Conservation (phyloP, 306 rosid genomes). For the Luffa aegyptiaca region DNA sequence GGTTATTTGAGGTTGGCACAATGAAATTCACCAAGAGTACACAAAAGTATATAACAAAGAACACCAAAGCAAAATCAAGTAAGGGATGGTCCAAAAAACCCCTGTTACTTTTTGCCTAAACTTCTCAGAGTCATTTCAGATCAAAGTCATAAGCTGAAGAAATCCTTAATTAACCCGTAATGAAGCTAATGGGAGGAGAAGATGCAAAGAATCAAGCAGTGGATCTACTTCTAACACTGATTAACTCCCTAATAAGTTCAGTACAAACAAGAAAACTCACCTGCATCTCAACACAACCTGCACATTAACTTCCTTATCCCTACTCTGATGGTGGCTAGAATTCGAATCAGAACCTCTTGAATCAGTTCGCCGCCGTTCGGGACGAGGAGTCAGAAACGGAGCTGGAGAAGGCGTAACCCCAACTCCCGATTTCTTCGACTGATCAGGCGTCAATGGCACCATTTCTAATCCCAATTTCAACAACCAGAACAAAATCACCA, state of each 20-base stretch:
- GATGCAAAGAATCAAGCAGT: not conserved
- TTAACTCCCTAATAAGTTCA: not conserved
- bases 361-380: conserved; percentile 65
- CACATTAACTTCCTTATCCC: conserved; percentile 62
- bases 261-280: conserved; percentile 12
- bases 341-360: conserved; percentile 45
- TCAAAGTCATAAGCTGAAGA: too few relatives aligned
- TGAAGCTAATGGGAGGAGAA: not conserved
- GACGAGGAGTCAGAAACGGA: conserved; percentile 88
- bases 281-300: conserved; percentile 96
- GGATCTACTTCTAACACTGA: not conserved
- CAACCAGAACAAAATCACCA: not conserved
- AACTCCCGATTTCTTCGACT: conserved; percentile 54
- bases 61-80: not conserved
- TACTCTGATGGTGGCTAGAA: conserved; percentile 46
- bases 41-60: not conserved
- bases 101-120: not conserved
- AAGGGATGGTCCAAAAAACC: not conserved
- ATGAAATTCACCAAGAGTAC: not conserved
- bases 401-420: conserved; percentile 61
- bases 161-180: not conserved
- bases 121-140: not conserved
- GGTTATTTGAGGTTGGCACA: not conserved
- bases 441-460: conserved; percentile 73
- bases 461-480: not conserved